Conservation (phyloP, 139 green algal genomes). For the Pseudopediastrum boryanum region DNA sequence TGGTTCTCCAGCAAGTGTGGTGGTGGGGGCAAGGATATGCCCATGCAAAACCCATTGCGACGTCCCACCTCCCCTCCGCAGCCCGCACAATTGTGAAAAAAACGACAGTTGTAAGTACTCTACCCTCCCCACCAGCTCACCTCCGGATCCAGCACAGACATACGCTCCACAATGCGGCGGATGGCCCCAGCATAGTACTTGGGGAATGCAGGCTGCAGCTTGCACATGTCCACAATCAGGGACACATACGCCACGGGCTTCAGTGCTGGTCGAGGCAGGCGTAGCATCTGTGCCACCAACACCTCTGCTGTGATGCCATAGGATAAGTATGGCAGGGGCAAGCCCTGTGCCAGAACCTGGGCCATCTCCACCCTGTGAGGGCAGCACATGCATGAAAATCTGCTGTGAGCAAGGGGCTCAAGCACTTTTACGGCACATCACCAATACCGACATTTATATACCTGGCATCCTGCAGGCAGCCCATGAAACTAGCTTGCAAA, state of each 20-base stretch:
- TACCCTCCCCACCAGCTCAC: too few species aligned
- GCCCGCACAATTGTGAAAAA: background rate
- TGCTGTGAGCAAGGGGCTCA: conserved; percentile 3
- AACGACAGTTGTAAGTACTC: background rate
- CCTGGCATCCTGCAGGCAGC: background rate
- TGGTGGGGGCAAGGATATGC: background rate
- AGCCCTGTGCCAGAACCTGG: conserved; percentile 52
- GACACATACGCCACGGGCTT: conserved; percentile 83
- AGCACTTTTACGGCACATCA: background rate
- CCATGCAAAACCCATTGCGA: conserved; percentile 3
- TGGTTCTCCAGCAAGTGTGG: background rate
- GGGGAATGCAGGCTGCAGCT: conserved; percentile 45
- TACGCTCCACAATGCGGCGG: conserved; percentile 58
- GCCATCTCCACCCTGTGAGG: conserved; percentile 66
- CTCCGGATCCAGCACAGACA: conserved; percentile 71
- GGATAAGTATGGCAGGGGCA: conserved; percentile 70
- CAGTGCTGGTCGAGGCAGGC: conserved; percentile 68
- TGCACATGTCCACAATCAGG: conserved; percentile 87
- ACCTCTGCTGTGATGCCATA: conserved; percentile 77
- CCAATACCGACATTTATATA: background rate
- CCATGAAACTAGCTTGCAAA: background rate
- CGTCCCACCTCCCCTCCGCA: conserved; percentile 14
- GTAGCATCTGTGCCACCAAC: conserved; percentile 88
- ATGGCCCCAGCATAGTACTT: conserved; percentile 57
- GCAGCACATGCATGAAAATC: background rate